These are phyloP conservation scores for Podosphaera aphanis DNA, from an alignment of 2,329 filamentous ascomycete species.

Conservation along the genomic window DNA sequence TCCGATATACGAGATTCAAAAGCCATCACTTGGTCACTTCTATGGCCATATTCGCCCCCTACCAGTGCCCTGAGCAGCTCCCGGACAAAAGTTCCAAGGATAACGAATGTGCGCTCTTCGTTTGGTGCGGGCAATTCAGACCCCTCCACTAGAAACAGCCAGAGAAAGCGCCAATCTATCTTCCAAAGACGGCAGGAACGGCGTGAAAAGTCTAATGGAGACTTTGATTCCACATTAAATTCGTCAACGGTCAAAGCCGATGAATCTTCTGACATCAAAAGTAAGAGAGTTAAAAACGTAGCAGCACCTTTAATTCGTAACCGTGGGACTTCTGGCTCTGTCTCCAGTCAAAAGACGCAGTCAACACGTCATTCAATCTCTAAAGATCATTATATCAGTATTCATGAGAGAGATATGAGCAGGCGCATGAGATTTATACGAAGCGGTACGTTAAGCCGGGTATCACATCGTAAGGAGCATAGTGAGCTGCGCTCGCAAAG, in stretches of 20 bases:
- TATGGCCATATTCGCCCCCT: neutral
- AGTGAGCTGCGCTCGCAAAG: neutral
- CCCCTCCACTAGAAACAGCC: neutral
- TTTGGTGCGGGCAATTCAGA: neutral
- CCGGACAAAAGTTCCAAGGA: neutral
- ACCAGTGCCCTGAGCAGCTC: no score
- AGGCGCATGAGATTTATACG: neutral
- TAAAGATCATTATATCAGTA: neutral
- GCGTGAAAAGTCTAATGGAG: no score
- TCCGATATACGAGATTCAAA: neutral
- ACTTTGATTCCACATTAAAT: neutral
- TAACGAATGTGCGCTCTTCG: neutral
- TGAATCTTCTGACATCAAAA: neutral
- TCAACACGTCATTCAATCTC: neutral
- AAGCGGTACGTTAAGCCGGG: neutral
- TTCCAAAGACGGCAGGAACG: neutral
- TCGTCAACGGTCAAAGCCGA: neutral
- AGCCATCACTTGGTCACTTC: slow-evolving; percentile 1
- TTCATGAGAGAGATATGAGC: neutral
- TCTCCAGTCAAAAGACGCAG: neutral
- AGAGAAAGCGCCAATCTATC: neutral
- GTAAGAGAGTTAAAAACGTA: neutral
- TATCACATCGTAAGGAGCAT: neutral
- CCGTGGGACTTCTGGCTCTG: neutral
- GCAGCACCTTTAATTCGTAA: neutral